Evolutionary conservation across 345 rosid species (phyloP).

Genomic region (Lepidium sativum): DNA sequence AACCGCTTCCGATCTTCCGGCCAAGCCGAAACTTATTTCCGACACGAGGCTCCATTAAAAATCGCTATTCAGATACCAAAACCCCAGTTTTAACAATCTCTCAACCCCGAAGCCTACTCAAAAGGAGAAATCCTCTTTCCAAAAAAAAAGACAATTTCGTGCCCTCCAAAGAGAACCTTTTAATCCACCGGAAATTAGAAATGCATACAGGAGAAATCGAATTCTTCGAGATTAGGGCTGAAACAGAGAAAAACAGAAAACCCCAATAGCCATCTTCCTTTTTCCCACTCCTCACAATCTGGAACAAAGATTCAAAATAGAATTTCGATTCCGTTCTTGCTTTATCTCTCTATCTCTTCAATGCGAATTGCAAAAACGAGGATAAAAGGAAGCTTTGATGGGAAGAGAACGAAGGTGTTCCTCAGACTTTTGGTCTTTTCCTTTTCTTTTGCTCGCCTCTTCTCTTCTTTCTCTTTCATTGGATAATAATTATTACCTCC

Average conservation of each 20-base stretch:
- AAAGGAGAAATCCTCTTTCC: not conserved
- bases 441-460: not conserved
- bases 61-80: conserved; percentile 7
- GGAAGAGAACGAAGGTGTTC: conserved; percentile 18
- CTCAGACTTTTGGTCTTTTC: conserved; percentile 27
- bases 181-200: conserved; percentile 15
- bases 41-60: conserved; percentile 72
- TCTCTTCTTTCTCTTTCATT: conserved; percentile 1
- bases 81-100: conserved; percentile 21
- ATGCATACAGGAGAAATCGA: conserved; percentile 14
- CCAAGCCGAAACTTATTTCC: conserved; percentile 90
- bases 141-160: not conserved
- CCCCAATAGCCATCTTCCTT: conserved; percentile 4
- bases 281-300: not conserved
- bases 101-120: conserved; percentile 13
- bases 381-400: conserved; percentile 20
- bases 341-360: conserved; percentile 5
- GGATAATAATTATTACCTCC: conserved; percentile 4
- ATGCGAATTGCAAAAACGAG: conserved; percentile 15
- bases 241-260: not conserved
- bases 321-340: not conserved
- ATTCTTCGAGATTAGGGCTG: conserved; percentile 4
- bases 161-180: not conserved
- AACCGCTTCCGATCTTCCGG: conserved; percentile 94
- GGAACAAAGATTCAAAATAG: conserved; percentile 10